A percentile compares a stretch with the other conserved stretches of the same genome.
Conservation (phyloP, 805 yeast genomes). For the Teunomyces barrocoloradensis region DNA sequence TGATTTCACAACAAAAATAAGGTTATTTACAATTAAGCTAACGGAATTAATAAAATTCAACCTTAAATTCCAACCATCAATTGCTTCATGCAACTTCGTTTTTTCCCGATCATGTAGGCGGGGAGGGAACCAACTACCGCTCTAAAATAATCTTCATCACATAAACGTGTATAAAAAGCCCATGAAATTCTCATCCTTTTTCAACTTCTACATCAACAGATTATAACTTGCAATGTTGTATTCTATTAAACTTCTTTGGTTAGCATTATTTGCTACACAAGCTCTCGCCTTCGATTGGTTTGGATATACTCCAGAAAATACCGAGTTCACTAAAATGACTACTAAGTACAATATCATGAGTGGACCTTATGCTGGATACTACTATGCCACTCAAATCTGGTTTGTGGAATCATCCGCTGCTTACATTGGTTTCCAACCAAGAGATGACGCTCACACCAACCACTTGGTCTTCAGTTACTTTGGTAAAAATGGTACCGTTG, state of each 20-base stretch:
- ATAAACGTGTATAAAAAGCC: too few species aligned
- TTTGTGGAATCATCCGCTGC: not conserved
- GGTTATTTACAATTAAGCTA: too few species aligned
- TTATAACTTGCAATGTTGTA: not conserved
- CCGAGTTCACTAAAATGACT: not conserved
- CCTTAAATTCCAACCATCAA: too few species aligned
- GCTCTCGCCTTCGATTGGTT: not conserved
- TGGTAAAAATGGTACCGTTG: not conserved
- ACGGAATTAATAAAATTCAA: too few species aligned
- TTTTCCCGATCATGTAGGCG: too few species aligned
- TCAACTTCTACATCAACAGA: not conserved
- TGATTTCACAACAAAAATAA: too few species aligned
- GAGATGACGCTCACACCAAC: not conserved
- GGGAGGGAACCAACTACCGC: too few species aligned
- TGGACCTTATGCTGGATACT: not conserved
- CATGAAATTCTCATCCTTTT: too few species aligned
- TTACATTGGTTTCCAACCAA: not conserved
- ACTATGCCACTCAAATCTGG: not conserved
- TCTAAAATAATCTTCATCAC: too few species aligned
- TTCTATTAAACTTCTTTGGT: not conserved
- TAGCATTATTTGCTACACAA: not conserved
- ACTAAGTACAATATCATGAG: not conserved
- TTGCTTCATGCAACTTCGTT: too few species aligned
- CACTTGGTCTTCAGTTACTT: not conserved
- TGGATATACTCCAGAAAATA: not conserved